Percentiles rank a stretch among this genome's conserved stretches.
phyloP scores from a whole-genome alignment of 2,329 filamentous ascomycete species.

The Fusarium nelsonii region DNA sequence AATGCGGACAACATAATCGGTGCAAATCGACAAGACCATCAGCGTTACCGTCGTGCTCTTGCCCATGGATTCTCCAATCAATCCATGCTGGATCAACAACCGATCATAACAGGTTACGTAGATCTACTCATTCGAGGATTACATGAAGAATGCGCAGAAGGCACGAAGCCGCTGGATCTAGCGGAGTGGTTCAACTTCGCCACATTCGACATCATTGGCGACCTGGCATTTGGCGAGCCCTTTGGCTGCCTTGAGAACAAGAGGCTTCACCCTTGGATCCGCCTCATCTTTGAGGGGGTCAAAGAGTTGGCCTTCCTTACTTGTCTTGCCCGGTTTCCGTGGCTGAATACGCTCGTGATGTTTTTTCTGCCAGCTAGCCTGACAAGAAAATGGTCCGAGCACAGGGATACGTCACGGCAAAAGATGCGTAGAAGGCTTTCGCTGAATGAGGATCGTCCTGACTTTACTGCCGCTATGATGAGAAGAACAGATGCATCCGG shows the following conservation, averaged over 20 bases:
- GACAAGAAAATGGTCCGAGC: not conserved
- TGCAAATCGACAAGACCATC: slow-evolving; percentile 18
- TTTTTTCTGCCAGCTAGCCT: not conserved
- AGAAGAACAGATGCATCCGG: not conserved
- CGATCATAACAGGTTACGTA: slow-evolving; percentile 17
- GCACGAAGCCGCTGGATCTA: slow-evolving; percentile 16
- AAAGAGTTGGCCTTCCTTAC: accelerated
- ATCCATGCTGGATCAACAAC: slow-evolving; percentile 24
- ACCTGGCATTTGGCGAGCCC: slow-evolving; percentile 24
- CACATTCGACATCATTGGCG: slow-evolving; percentile 22
- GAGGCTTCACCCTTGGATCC: not conserved
- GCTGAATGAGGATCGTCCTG: not conserved
- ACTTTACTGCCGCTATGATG: not conserved
- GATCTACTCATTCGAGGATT: slow-evolving; percentile 11
- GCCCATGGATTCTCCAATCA: slow-evolving; percentile 21
- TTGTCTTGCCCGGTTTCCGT: not conserved
- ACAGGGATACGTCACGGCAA: not conserved
- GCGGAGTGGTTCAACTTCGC: slow-evolving; percentile 27
- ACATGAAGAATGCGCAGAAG: slow-evolving; percentile 9
- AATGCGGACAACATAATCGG: slow-evolving; percentile 26
- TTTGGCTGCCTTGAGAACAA: slow-evolving; percentile 19
- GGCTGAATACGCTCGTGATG: not conserved
- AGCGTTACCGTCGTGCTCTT: slow-evolving; percentile 19
- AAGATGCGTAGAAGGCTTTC: not conserved
- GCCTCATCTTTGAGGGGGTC: not conserved